Evolutionary conservation across 495 filamentous ascomycete species (phyloP).

Genomic region (Aspergillus carlsbadensis): DNA sequence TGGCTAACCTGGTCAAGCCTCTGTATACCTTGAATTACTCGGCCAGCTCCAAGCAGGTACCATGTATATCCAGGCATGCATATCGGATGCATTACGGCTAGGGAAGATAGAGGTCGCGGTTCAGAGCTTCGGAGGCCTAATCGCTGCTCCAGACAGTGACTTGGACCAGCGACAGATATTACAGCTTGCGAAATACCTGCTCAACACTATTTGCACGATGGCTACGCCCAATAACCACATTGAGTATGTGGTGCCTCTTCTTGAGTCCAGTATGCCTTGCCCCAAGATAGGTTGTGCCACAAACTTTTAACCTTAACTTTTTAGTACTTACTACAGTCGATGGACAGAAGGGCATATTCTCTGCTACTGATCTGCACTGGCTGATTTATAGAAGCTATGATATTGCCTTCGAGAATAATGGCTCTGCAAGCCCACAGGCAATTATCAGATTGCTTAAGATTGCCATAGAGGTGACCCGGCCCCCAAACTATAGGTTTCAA

Average conservation of each 20-base stretch:
- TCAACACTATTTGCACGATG: neutral
- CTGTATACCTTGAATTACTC: constrained; percentile 55
- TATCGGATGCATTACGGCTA: constrained; percentile 67
- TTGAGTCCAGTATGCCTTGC: constrained; percentile 57
- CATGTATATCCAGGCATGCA: constrained; percentile 70
- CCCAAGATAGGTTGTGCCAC: neutral
- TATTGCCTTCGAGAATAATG: constrained; percentile 59
- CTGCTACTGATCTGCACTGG: constrained; percentile 71
- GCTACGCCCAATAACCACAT: constrained; percentile 19
- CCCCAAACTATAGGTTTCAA: too few species aligned
- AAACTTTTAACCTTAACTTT: constrained; percentile 27
- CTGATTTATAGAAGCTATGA: constrained; percentile 80
- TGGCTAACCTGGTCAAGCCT: constrained; percentile 37
- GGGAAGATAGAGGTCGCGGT: constrained; percentile 60
- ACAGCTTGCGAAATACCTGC: constrained; percentile 52
- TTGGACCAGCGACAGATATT: constrained; percentile 43
- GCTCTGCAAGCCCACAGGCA: constrained; percentile 49
- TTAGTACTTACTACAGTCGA: constrained; percentile 40
- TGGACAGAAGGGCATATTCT: constrained; percentile 40
- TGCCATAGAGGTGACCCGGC: constrained; percentile 51
- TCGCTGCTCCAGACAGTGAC: constrained; percentile 50
- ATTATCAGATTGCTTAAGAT: constrained; percentile 56
- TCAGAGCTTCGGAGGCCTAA: constrained; percentile 55
- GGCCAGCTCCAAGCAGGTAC: constrained; percentile 47
- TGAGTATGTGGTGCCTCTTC: constrained; percentile 57